A percentile compares a stretch with the other conserved stretches of the same genome.
phyloP scores from a whole-genome alignment of 345 rosid species.

The Eucalyptus pauciflora region DNA sequence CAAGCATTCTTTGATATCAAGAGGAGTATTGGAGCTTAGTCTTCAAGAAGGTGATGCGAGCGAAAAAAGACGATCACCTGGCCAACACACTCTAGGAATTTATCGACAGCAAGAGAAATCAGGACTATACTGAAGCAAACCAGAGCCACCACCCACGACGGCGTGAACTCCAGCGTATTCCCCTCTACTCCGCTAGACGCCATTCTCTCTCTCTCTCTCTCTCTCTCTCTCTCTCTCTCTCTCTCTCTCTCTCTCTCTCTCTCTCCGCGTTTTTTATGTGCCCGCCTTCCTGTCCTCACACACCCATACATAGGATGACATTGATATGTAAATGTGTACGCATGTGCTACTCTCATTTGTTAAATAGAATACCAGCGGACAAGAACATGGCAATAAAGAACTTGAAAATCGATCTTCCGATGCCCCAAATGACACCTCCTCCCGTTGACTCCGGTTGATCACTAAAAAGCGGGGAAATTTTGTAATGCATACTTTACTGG shows the following conservation, averaged over 20 bases:
- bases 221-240: not conserved
- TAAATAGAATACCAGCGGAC: not conserved
- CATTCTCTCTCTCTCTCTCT: slow-evolving; percentile 1
- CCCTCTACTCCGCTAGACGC: slow-evolving; percentile 26
- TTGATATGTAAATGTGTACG: not conserved
- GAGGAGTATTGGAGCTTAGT: not conserved
- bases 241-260: not conserved
- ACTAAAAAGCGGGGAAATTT: not conserved
- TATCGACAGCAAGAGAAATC: slow-evolving; percentile 57
- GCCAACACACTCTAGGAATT: slow-evolving; percentile 47
- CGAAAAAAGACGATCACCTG: slow-evolving; percentile 19
- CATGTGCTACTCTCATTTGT: not conserved
- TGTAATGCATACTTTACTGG: not conserved
- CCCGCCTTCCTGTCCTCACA: not conserved
- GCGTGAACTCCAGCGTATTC: slow-evolving; percentile 50
- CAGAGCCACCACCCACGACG: slow-evolving; percentile 85
- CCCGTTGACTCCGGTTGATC: not conserved
- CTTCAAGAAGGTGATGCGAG: not conserved
- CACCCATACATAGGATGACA: too few species aligned
- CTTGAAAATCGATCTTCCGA: not conserved
- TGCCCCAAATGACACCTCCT: not conserved
- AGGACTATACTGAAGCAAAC: slow-evolving; percentile 68
- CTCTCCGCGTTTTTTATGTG: not conserved
- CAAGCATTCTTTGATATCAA: not conserved
- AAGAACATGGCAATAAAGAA: not conserved